These are phyloP conservation scores for Trichosanthes cucumerina DNA, from an alignment of 306 rosid genomes.

Conservation along the genomic window DNA sequence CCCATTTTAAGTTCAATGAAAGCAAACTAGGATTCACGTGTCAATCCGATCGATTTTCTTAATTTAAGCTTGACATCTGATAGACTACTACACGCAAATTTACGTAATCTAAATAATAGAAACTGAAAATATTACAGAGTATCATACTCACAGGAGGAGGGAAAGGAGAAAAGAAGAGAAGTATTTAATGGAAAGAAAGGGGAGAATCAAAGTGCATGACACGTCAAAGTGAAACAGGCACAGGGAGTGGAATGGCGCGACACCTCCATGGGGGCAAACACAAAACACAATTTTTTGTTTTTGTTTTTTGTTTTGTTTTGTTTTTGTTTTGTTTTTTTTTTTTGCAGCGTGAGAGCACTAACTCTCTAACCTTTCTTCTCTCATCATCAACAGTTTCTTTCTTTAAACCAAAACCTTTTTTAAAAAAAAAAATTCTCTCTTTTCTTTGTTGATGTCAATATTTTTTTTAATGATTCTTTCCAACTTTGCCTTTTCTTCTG, in stretches of 20 bases:
- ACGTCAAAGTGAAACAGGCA: constrained; percentile 37
- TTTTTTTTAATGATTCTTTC: background rate
- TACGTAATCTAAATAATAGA: too few relatives aligned
- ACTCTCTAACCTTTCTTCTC: background rate
- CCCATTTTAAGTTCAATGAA: too few relatives aligned
- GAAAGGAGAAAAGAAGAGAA: constrained; percentile 7
- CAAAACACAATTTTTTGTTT: constrained; percentile 10
- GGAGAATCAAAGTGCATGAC: constrained; percentile 26
- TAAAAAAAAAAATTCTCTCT: background rate
- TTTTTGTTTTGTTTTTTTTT: too few relatives aligned
- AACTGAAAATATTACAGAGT: too few relatives aligned
- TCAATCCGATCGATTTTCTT: too few relatives aligned
- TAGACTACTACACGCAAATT: too few relatives aligned
- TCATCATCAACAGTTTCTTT: background rate
- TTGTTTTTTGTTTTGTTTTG: too few relatives aligned
- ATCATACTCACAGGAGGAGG: too few relatives aligned
- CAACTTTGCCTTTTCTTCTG: background rate
- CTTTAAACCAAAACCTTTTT: background rate
- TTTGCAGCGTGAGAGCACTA: background rate
- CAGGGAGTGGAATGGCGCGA: constrained; percentile 34
- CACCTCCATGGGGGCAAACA: constrained; percentile 15
- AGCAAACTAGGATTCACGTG: too few relatives aligned
- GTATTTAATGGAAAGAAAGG: constrained; percentile 42
- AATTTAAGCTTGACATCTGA: too few relatives aligned
- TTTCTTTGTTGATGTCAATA: background rate